Base-by-base conservation (phyloP, 352 stramenopile genomes). In the Phytophthora nicotianae region DNA sequence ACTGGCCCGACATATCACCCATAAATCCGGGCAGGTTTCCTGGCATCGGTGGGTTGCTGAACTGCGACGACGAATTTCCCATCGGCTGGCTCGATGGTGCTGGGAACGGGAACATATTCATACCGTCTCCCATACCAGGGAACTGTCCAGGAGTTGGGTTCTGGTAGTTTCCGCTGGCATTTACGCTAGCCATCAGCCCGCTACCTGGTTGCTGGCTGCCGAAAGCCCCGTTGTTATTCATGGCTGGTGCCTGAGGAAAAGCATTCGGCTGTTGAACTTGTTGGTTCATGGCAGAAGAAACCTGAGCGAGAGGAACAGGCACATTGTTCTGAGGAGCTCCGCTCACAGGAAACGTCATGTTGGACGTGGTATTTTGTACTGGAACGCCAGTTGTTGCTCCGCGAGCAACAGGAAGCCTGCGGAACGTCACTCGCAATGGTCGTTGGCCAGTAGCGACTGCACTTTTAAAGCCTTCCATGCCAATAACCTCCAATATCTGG, bases 381-480 rank as follows among this genome's bases (percentile, higher is more conserved):
- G 52, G 57, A 24, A 37, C 9, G 11, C 29, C 65, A 19, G 17
- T 60, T 23, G 29, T 6, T 16, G 35, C 47, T 27, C n/a, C 50
- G 29, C 23, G 38, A 48, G 38, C 33, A 14, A 51, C 5, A 3
- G 65, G 54, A 35, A 58, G 37, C 17, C 83, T 70, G 27, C 85
- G 72, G 50, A 95, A 93, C 5, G 81, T 92, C 29, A 95, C 85
- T 33, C 73, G 68, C 7, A 95, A 52, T 4, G 87, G 87, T 0
- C 87, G 75, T 45, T 77, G 78, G n/a, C 77, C 74, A 17, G 63
- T 81, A 1, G 74, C 82, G 27, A 95, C 82, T 11, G 75, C 67
- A 41, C 56, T 48, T 63, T 95, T 95, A 50, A 95, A 95, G 0
- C 83, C 83, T 58, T 94, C 85, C 79, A 95, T 91, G 2, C 83